Base-by-base conservation (phyloP, 176 grass and related monocot genomes). In the Oryza officinalis region DNA sequence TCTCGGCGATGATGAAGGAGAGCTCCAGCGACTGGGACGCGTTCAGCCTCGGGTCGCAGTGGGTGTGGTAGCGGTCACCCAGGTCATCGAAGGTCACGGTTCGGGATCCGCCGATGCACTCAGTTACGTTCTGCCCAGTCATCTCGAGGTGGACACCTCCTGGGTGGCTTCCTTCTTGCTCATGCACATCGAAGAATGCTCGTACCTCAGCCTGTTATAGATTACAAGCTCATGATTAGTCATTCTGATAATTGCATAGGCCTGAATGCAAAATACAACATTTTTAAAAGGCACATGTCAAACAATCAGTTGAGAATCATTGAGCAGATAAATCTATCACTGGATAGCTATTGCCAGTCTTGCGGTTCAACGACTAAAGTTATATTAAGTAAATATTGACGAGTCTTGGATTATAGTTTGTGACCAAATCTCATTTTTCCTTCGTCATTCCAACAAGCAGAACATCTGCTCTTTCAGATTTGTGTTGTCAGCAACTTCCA, bases 51-150 rank as follows among this genome's bases (percentile, higher is more conserved):
- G 94, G 94, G 84, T 97, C 94, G 15, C 94, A 97, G 78, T 97
- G 94, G 15, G 94, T 97, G 87, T 97, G 94, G 89, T 97, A 97
- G 81, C 94, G 91, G 71, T 92, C 90, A 8, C 84, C 72, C 22
- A 97, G 78, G 79, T 97, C 91, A 28, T 97, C 94, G 17, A 97
- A 97, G 82, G 94, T 97, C 15, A 97, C 94, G 0, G 91, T 89
- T 5, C 91, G 84, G 17, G 94, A 97, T 64, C 94, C 94, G 44
- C 94, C 94, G 9, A 94, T 97, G 89, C 94, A 94, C 75, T 97
- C 94, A 1, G 94, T 97, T 44, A 97, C 94, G n/a, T 97, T 97
- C 40, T 97, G 94, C 46, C 94, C 94, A 2, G 94, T 97, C 94
- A 97, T 97, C 91, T 97, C 94, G 12, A 97, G 88, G 84, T 97